These are phyloP conservation scores for Eudorina sp. DNA, from an alignment of 139 green algal genomes.

Conservation along the genomic window DNA sequence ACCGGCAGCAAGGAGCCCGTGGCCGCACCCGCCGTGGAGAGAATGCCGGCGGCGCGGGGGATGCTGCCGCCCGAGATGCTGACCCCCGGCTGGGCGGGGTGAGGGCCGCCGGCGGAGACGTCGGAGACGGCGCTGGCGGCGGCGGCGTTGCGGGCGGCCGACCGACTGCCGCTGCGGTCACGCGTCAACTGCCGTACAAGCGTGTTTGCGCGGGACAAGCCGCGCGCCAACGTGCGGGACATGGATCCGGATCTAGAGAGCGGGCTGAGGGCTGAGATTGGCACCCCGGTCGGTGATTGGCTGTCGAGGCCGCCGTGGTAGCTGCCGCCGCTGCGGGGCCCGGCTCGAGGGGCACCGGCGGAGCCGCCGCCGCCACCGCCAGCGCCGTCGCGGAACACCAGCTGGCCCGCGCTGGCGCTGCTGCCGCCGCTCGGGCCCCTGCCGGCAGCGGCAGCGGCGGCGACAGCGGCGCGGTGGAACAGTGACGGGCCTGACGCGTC, in stretches of 20 bases:
- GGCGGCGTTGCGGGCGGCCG: neutral
- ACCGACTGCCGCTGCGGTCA: neutral
- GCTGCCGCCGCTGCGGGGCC: constrained; percentile 1
- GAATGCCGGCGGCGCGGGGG: neutral
- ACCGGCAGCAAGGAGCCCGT: neutral
- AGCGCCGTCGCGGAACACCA: too few species aligned
- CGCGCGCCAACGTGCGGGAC: neutral
- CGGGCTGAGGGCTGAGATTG: too few species aligned
- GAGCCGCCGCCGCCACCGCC: neutral
- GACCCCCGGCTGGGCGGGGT: too few species aligned
- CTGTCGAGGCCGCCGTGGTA: neutral
- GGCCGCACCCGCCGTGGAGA: neutral
- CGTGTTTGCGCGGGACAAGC: neutral
- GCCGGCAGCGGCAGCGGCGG: neutral
- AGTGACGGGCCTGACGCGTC: neutral
- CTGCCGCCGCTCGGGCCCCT: neutral
- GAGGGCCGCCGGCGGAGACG: neutral
- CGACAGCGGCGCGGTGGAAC: neutral
- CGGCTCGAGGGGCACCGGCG: too few species aligned
- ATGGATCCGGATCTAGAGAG: neutral
- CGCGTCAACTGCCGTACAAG: neutral
- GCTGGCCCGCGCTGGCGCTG: neutral
- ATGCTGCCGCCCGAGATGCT: neutral
- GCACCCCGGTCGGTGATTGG: too few species aligned
- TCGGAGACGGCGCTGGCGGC: neutral